phyloP scores from a whole-genome alignment of 768 basidiomycete species.

The Leccinum aurantiacum region DNA sequence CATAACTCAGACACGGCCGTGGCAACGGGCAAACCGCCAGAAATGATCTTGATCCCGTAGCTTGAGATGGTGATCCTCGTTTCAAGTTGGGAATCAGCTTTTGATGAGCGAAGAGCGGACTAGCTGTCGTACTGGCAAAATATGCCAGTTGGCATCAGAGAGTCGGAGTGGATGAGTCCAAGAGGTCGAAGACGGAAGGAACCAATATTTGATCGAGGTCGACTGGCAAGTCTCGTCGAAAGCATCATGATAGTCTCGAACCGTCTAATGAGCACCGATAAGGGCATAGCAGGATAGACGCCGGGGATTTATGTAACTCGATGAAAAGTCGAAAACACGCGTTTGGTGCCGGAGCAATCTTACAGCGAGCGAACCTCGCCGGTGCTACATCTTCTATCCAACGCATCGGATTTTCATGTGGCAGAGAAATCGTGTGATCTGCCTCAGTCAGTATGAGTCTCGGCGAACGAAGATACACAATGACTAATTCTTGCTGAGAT shows the following conservation, averaged over 20 bases:
- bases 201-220: neutral
- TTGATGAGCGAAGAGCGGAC: neutral
- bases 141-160: neutral
- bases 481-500: slow-evolving; percentile 3
- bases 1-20: neutral
- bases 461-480: too few species aligned
- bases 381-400: too few species aligned
- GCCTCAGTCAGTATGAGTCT: too few species aligned
- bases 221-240: neutral
- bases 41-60: neutral
- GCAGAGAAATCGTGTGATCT: too few species aligned
- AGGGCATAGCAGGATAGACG: slow-evolving; percentile 1
- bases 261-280: slow-evolving; percentile 8
- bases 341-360: neutral
- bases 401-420: too few species aligned
- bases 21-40: neutral
- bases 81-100: neutral
- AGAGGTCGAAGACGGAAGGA: neutral
- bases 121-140: neutral
- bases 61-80: neutral
- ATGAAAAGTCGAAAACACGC: slow-evolving; percentile 10
- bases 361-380: too few species aligned
- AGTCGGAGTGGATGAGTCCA: neutral
- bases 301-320: slow-evolving; percentile 1
- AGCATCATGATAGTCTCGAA: neutral